Base-by-base conservation (phyloP, 2,329 filamentous ascomycete species). In the Epichloe typhina region DNA sequence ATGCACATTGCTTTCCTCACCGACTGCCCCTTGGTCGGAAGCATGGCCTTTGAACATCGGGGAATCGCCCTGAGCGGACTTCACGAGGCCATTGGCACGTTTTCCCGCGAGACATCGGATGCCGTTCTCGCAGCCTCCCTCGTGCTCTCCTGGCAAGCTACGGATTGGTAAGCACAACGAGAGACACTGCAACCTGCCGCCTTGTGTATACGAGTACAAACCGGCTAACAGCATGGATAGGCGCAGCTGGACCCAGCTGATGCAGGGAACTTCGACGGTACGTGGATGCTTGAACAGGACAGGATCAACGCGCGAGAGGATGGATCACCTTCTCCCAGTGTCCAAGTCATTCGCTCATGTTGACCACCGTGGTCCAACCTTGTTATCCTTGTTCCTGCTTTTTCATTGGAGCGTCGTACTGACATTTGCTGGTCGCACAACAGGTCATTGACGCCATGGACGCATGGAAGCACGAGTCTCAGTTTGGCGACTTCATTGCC, bases 61-160 rank as follows among this genome's bases (percentile, higher is more conserved):
- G 88, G 87, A 26, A 78, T 86, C 57, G 91, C 93, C 11, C 73
- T 96, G 53, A 89, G 86, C 60, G 91, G 91, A 3, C 72, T 97
- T 46, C 88, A 95, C 62, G 85, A 90, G 62, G 88, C 89, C 31
- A 90, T 97, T 58, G 81, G 83, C 43, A 77, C 78, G 19, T 96
- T 97, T 68, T 94, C 86, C 2, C 82, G 82, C 59, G 82, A 85
- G 49, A 95, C 89, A 54, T 91, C 88, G 2, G 91, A 98, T 68
- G 89, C 90, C 42, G 84, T 96, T 55, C 77, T 98, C 50, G 91
- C 90, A 26, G 88, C 90, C 35, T 96, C 91, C 26, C 81, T 96
- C 43, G 79, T 97, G 46, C 77, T 98, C 47, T 94, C 90, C 38
- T 97, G 93, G 90, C 91, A 97, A 71, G 87, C 88, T 51, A 93